These are phyloP conservation scores for Fraxinus cuspidata DNA, from an alignment of 257 asterid genomes.

Conservation along the genomic window DNA sequence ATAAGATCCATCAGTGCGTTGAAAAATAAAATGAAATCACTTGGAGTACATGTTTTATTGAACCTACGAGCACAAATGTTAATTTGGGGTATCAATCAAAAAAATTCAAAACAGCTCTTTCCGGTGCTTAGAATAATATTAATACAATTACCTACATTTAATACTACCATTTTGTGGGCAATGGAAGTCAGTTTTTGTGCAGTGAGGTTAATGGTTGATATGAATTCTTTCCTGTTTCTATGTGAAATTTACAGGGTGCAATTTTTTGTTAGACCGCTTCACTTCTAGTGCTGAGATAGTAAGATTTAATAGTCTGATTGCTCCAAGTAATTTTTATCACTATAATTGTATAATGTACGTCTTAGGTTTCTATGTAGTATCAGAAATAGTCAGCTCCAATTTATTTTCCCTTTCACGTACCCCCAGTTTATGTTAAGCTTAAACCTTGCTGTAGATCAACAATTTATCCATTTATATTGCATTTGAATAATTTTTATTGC, in stretches of 20 bases:
- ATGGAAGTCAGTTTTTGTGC: neutral
- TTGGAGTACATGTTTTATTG: neutral
- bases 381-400: neutral
- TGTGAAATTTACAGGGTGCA: neutral
- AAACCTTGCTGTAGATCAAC: no score
- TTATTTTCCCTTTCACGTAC: neutral
- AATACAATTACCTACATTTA: neutral
- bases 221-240: neutral
- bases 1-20: neutral
- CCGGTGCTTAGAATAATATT: neutral
- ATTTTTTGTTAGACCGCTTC: neutral
- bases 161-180: neutral
- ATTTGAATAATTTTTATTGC: no score
- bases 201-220: neutral
- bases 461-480: no score
- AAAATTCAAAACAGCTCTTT: neutral
- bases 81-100: neutral
- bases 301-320: neutral
- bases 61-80: neutral
- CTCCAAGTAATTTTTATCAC: neutral
- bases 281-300: neutral
- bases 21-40: neutral
- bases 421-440: neutral
- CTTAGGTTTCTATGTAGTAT: neutral
- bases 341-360: neutral